These are phyloP conservation scores for Neofusicoccum cordaticola DNA, from an alignment of 2,329 filamentous ascomycete species.

Conservation along the genomic window DNA sequence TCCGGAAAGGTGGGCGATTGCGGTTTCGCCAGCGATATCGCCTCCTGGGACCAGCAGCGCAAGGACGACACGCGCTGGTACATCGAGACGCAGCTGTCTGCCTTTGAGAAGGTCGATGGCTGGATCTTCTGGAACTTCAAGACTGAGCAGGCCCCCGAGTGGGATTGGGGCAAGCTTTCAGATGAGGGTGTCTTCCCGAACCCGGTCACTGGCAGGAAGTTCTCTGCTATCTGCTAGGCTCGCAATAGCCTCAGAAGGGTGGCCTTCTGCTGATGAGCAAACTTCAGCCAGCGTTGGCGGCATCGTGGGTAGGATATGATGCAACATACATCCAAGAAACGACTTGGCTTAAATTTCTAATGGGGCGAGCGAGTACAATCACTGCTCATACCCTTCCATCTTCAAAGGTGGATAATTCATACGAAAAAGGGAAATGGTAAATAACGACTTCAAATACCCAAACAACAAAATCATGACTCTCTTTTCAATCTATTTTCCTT, in stretches of 20 bases:
- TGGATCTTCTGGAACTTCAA: constrained; percentile 62
- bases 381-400: background rate
- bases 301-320: background rate
- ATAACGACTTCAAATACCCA: constrained; percentile 3
- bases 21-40: constrained; percentile 47
- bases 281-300: background rate
- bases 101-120: constrained; percentile 53
- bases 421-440: background rate
- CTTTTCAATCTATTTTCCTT: background rate
- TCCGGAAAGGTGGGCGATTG: constrained; percentile 55
- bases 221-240: constrained; percentile 17
- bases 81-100: constrained; percentile 55
- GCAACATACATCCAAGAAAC: background rate
- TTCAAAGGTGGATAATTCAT: background rate
- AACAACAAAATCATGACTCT: background rate
- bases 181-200: constrained; percentile 53
- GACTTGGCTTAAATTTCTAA: constrained; percentile 1
- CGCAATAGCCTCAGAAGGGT: too few species aligned
- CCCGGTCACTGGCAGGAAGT: constrained; percentile 28
- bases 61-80: constrained; percentile 49
- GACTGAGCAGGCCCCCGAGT: constrained; percentile 52
- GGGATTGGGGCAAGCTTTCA: constrained; percentile 51
- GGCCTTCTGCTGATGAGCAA: background rate
- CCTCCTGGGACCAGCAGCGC: constrained; percentile 45
- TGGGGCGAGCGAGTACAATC: background rate